Evolutionary conservation across 495 filamentous ascomycete species (phyloP).

Genomic region (Massariosphaeria phaeospora): DNA sequence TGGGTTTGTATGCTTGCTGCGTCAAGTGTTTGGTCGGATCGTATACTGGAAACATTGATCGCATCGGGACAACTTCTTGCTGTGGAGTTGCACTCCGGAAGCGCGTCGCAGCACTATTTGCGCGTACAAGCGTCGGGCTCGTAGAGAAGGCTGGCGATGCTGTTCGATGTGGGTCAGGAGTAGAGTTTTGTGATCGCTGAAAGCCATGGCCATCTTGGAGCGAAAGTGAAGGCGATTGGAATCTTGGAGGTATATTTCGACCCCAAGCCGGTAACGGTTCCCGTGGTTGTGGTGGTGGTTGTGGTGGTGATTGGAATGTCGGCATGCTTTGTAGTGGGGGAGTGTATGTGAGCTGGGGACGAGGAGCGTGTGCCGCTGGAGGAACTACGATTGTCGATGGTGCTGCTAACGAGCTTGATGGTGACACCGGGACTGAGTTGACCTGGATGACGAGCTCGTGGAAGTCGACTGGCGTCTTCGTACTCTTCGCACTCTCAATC

Average conservation of each 20-base stretch:
- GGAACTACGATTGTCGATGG: slow-evolving; percentile 1
- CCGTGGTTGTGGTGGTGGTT: slow-evolving; percentile 1
- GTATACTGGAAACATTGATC: slow-evolving; percentile 78
- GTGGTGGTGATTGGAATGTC: slow-evolving; percentile 23
- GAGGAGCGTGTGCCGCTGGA: slow-evolving; percentile 14
- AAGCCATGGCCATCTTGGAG: not conserved
- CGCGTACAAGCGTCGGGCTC: slow-evolving; percentile 29
- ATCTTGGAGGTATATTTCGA: slow-evolving; percentile 1
- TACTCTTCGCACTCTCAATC: slow-evolving; percentile 31
- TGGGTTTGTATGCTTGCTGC: slow-evolving; percentile 65
- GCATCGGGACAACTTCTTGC: slow-evolving; percentile 47
- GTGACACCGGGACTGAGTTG: slow-evolving; percentile 32
- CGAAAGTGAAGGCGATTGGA: slow-evolving; percentile 20
- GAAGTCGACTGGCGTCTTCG: slow-evolving; percentile 31
- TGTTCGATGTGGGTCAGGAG: slow-evolving; percentile 24
- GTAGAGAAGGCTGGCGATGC: slow-evolving; percentile 29
- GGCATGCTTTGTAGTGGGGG: slow-evolving; percentile 23
- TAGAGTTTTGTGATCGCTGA: slow-evolving; percentile 1
- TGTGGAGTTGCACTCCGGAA: slow-evolving; percentile 28
- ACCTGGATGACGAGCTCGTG: slow-evolving; percentile 37
- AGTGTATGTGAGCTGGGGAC: slow-evolving; percentile 8
- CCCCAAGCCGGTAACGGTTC: slow-evolving; percentile 5
- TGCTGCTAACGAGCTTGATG: slow-evolving; percentile 18
- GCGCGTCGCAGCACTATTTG: slow-evolving; percentile 32
- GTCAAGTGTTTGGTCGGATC: slow-evolving; percentile 64